phyloP scores from a whole-genome alignment of 1,284 basidiomycete genomes.

The Coniferiporia weirii region DNA sequence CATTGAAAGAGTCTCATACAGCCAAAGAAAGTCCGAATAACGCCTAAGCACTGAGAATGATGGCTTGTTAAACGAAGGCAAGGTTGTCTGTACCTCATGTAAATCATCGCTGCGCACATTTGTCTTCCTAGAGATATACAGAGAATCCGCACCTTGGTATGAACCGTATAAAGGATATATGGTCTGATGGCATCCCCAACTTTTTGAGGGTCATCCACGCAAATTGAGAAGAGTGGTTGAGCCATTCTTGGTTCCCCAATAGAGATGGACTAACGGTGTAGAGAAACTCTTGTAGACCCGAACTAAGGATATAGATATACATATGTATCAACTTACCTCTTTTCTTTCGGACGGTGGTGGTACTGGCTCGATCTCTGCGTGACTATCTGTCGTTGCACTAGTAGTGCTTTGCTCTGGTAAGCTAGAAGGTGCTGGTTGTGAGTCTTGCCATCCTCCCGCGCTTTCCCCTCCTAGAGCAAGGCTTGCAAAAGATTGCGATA shows the following conservation, averaged over 20 bases:
- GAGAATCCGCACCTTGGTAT: slow-evolving; percentile 58
- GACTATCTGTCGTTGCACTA: neutral
- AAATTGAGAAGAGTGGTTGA: slow-evolving; percentile 68
- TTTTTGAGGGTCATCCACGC: slow-evolving; percentile 89
- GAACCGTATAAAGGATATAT: slow-evolving; percentile 93
- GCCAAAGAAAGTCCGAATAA: slow-evolving; percentile 97
- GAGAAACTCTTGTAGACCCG: no score
- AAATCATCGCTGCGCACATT: slow-evolving; percentile 1
- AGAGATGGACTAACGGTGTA: neutral
- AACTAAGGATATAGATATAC: neutral
- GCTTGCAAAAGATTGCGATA: slow-evolving; percentile 47
- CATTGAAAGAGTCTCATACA: slow-evolving; percentile 82
- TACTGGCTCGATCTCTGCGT: neutral
- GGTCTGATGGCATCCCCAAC: slow-evolving; percentile 89
- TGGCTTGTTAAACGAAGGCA: slow-evolving; percentile 74
- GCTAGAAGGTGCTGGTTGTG: neutral
- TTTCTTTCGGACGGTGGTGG: neutral
- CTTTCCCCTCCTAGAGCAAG: slow-evolving; percentile 60
- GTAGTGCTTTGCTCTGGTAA: neutral
- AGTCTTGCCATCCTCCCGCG: slow-evolving; percentile 48
- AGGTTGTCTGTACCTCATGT: slow-evolving; percentile 60
- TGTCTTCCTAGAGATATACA: neutral
- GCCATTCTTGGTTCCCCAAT: neutral
- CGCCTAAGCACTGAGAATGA: slow-evolving; percentile 88
- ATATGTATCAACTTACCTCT: neutral